These are phyloP conservation scores for Scheffersomyces stipitis DNA, from an alignment of 805 yeast species.

Conservation along the genomic window DNA sequence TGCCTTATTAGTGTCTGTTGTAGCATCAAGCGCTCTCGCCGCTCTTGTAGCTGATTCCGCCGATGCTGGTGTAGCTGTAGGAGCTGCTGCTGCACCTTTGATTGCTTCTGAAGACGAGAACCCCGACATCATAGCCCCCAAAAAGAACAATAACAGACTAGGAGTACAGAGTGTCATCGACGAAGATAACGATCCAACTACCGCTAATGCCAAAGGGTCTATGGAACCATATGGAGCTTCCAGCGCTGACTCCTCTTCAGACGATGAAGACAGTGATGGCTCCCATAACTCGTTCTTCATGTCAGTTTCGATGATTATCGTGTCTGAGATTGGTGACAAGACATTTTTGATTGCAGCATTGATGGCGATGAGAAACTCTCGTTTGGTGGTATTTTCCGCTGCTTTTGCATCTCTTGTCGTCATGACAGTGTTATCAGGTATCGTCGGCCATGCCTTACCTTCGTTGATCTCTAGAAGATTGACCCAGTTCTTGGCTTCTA, in stretches of 20 bases:
- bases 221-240: slow-evolving; percentile 14
- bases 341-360: slow-evolving; percentile 95
- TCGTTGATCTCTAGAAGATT: slow-evolving; percentile 73
- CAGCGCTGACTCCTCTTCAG: not conserved
- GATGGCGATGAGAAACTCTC: slow-evolving; percentile 94
- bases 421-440: slow-evolving; percentile 90
- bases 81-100: not conserved
- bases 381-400: slow-evolving; percentile 81
- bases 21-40: no score
- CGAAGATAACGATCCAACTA: slow-evolving; percentile 31
- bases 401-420: slow-evolving; percentile 81
- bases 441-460: slow-evolving; percentile 91
- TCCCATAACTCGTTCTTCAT: slow-evolving; percentile 61
- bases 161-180: slow-evolving; percentile 20
- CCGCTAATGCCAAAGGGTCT: slow-evolving; percentile 19
- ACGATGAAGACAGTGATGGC: slow-evolving; percentile 8
- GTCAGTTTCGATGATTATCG: slow-evolving; percentile 86
- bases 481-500: slow-evolving; percentile 80
- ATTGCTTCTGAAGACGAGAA: not conserved
- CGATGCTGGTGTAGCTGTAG: no score
- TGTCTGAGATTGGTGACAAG: slow-evolving; percentile 97
- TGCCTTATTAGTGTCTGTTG: no score
- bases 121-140: not conserved
- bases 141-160: slow-evolving; percentile 5
- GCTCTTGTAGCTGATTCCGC: not conserved